Base-by-base conservation (phyloP, 331 rosid species). In the Rosa hybrid region DNA sequence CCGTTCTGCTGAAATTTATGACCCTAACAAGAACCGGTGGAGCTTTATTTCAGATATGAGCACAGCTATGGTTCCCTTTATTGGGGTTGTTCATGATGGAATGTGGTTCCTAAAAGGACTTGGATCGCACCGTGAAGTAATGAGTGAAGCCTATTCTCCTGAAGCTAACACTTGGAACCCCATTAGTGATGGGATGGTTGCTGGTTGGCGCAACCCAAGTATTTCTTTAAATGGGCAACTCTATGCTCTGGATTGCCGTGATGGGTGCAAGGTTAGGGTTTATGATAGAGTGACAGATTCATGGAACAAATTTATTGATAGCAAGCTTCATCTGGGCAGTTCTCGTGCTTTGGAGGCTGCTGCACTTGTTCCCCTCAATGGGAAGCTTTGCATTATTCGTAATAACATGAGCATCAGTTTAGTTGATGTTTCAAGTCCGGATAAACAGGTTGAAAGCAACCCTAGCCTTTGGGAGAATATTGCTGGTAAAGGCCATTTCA, bases 401-500 rank as follows among this genome's bases (percentile, higher is more conserved):
- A 96, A 96, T 83, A 96, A 96, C 81, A 90, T 96, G 99, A 96
- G 99, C 85, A 92, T 96, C 86, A 96, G 97, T 83, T 83, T 96
- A 51, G 99, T 96, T 23, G 98, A 96, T 68, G 89, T 96, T 80
- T 86, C 88, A 0, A 86, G 97, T 84, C 88, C 94, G 0, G 90
- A 89, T 86, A 87, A 79, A 77, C 91, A 80, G 8, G 97, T 93
- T 1, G 98, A 92, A 87, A 89, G 84, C 86, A 92, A 92, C 78
- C 98, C 99, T 77, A 88, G 84, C 39, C 90, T 96, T 34, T 96
- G 99, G 99, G 99, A 96, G 83, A 96, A 96, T 73, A 93, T 96
- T 83, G 92, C 98, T 4, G 97, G 98, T 68, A 90, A 87, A 88
- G 95, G 99, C 78, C 97, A 87, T 84, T 87, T 88, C 68, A 88